Conservation (phyloP, 1,284 basidiomycete species). For the Tylopilus orsonianus region DNA sequence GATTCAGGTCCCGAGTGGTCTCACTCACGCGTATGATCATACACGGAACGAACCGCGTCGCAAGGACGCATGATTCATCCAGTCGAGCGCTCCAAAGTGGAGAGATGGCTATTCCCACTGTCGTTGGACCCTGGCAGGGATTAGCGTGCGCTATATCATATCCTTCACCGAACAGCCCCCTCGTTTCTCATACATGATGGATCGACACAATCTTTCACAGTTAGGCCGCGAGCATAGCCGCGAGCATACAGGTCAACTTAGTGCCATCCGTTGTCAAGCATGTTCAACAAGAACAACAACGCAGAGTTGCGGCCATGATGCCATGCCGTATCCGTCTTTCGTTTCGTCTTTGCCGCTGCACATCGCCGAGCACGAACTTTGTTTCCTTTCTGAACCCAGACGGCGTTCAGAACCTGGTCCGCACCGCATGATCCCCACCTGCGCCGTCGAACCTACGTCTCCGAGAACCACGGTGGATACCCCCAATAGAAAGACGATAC, state of each 20-base stretch:
- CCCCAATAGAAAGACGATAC: neutral
- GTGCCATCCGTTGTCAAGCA: too few relatives aligned
- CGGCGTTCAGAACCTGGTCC: neutral
- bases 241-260: too few relatives aligned
- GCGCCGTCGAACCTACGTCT: neutral
- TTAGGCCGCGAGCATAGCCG: neutral
- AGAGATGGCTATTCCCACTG: neutral
- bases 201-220: slow-evolving; percentile 1
- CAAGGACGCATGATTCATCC: neutral
- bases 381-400: neutral
- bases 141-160: neutral
- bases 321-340: neutral
- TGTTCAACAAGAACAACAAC: too few relatives aligned
- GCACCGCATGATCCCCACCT: neutral
- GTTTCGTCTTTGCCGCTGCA: neutral
- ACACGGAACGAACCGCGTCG: neutral
- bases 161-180: neutral
- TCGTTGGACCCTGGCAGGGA: neutral
- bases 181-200: neutral
- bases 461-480: neutral
- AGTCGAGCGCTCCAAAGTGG: neutral
- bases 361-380: neutral
- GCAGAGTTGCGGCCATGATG: neutral
- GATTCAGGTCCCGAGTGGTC: neutral
- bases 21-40: neutral